Evolutionary conservation across 2,329 filamentous ascomycete species (phyloP).

Genomic region (Talaromyces sp.): DNA sequence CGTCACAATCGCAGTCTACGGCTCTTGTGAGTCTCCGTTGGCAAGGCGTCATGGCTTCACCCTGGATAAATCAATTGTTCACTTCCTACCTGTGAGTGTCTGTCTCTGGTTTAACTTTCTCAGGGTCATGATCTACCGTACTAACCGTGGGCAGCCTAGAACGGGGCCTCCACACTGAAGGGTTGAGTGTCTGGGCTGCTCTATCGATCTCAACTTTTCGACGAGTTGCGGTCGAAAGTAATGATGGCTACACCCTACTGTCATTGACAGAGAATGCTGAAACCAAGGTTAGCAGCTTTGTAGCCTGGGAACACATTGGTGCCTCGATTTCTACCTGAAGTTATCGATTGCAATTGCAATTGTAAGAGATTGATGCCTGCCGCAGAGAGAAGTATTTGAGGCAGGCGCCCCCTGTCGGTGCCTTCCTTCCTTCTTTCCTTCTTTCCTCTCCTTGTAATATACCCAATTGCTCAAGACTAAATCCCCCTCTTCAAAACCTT

Average conservation of each 20-base stretch:
- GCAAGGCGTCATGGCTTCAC: slow-evolving; percentile 37
- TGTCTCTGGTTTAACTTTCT: slow-evolving; percentile 3
- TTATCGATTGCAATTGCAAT: background rate
- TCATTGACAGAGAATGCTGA: slow-evolving; percentile 9
- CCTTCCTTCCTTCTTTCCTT: background rate
- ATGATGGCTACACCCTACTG: slow-evolving; percentile 35
- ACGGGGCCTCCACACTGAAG: background rate
- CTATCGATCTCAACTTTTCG: slow-evolving; percentile 30
- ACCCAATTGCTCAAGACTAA: background rate
- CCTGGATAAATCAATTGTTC: slow-evolving; percentile 38
- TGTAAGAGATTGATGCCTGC: background rate
- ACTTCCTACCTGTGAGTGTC: slow-evolving; percentile 32
- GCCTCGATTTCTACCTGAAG: slow-evolving; percentile 2
- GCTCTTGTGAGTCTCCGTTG: slow-evolving; percentile 39
- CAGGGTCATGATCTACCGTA: background rate
- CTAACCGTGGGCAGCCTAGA: slow-evolving; percentile 10
- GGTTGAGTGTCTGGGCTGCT: slow-evolving; percentile 29
- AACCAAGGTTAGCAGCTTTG: slow-evolving; percentile 14
- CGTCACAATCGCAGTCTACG: slow-evolving; percentile 14
- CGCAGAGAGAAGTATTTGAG: background rate
- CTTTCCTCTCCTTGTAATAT: background rate
- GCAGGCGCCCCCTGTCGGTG: background rate
- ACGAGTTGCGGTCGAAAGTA: slow-evolving; percentile 35
- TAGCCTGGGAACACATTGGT: slow-evolving; percentile 40
- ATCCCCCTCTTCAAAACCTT: no score